phyloP scores from a whole-genome alignment of 164 flowering plant genomes.

The Santalum album region DNA sequence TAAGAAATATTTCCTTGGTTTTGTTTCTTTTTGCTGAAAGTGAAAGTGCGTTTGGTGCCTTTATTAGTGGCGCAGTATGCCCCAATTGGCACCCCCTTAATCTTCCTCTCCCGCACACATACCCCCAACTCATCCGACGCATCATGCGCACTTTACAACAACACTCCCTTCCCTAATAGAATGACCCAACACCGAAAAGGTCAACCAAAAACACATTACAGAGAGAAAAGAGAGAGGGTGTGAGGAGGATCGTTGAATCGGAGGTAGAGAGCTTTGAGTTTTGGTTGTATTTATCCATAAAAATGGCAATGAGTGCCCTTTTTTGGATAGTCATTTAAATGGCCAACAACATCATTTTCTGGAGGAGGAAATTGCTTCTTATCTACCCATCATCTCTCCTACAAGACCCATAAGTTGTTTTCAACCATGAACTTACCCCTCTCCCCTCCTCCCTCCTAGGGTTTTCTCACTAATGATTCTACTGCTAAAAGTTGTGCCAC shows the following conservation, averaged over 20 bases:
- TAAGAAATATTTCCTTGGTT: too few relatives aligned
- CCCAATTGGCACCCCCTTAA: too few relatives aligned
- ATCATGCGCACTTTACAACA: slow-evolving; percentile 6
- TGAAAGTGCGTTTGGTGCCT: too few relatives aligned
- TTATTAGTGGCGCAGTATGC: too few relatives aligned
- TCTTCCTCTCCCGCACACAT: too few relatives aligned
- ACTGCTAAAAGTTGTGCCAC: slow-evolving; percentile 45
- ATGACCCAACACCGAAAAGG: neutral
- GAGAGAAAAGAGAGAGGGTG: neutral
- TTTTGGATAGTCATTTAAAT: slow-evolving; percentile 25
- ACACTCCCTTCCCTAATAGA: neutral
- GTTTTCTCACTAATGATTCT: slow-evolving; percentile 39
- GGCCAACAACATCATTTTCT: slow-evolving; percentile 72
- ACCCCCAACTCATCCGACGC: slow-evolving; percentile 5
- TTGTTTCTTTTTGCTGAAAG: too few relatives aligned
- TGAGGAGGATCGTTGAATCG: too few relatives aligned
- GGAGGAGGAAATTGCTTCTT: slow-evolving; percentile 37
- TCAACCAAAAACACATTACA: too few relatives aligned
- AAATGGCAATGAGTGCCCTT: slow-evolving; percentile 18
- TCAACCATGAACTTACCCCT: slow-evolving; percentile 9
- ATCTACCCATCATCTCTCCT: slow-evolving; percentile 26
- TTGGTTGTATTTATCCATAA: neutral
- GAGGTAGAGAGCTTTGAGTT: neutral
- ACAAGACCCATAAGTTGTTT: slow-evolving; percentile 10
- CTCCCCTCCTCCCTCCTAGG: too few relatives aligned